phyloP scores from a whole-genome alignment of 176 grass and related monocot genomes.

The Triticum dicoccoides region DNA sequence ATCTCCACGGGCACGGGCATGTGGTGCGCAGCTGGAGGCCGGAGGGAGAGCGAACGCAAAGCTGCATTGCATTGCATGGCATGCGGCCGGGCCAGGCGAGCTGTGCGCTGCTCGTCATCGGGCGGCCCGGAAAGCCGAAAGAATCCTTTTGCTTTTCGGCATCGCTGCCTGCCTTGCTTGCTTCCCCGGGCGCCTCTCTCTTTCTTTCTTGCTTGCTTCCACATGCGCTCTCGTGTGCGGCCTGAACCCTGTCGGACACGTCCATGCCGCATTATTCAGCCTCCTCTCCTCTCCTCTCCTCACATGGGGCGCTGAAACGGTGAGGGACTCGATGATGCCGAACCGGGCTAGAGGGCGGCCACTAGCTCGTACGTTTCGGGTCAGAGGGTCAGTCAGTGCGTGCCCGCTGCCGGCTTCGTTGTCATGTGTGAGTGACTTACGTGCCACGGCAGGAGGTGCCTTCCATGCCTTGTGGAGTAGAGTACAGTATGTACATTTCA shows the following conservation, averaged over 20 bases:
- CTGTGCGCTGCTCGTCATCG: too few species aligned
- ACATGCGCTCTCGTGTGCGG: conserved; percentile 53
- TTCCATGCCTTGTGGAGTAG: too few species aligned
- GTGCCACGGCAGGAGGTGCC: background rate
- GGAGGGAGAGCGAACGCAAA: background rate
- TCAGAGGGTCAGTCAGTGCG: background rate
- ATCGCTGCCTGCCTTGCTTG: background rate
- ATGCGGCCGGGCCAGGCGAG: background rate
- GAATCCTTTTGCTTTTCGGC: background rate
- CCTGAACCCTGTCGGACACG: conserved; percentile 51
- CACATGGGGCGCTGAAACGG: conserved; percentile 21
- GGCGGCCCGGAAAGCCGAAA: conserved; percentile 20
- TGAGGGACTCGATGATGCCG: background rate
- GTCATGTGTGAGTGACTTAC: background rate
- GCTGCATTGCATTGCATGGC: background rate
- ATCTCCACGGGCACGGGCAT: background rate
- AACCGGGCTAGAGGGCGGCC: background rate
- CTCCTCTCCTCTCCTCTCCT: background rate
- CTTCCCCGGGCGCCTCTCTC: background rate
- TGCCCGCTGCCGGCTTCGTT: background rate
- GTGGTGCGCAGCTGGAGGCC: conserved; percentile 34
- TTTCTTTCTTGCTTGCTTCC: background rate
- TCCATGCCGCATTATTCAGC: conserved; percentile 34
- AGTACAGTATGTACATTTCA: too few species aligned
- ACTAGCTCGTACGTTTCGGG: background rate